A percentile compares a stretch with the other conserved stretches of the same genome.
phyloP scores from a whole-genome alignment of 192 early-diverging fungal species.

The Coemansia sp. region DNA sequence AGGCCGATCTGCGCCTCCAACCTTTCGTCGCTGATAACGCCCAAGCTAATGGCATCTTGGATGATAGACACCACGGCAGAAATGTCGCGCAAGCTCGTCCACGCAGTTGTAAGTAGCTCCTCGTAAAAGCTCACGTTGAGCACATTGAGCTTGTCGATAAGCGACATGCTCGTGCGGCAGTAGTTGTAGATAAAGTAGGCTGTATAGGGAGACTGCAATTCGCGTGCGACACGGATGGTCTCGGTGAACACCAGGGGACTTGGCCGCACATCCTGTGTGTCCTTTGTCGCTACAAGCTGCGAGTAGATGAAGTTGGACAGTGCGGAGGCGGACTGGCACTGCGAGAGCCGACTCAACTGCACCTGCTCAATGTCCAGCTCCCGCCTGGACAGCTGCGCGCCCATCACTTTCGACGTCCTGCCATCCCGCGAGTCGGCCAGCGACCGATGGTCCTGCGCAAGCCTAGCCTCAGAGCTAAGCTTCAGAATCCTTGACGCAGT shows the following conservation, averaged over 20 bases:
- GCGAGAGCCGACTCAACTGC: constrained; percentile 21
- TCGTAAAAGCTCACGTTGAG: constrained; percentile 26
- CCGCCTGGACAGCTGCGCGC: not conserved
- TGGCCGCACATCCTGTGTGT: constrained; percentile 3
- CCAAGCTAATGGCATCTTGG: constrained; percentile 27
- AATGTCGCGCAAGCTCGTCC: constrained; percentile 29
- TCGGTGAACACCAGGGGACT: constrained; percentile 35
- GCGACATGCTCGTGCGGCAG: constrained; percentile 22
- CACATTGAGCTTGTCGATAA: constrained; percentile 27
- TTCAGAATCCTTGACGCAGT: constrained; percentile 19
- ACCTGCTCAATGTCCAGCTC: constrained; percentile 24
- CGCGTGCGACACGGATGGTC: constrained; percentile 23
- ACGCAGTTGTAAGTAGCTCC: constrained; percentile 30
- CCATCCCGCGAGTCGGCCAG: not conserved
- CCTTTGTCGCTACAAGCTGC: constrained; percentile 12
- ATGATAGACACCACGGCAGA: constrained; percentile 22
- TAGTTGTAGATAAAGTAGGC: constrained; percentile 30
- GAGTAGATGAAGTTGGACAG: constrained; percentile 25
- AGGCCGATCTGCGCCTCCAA: constrained; percentile 27
- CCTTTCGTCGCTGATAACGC: constrained; percentile 7
- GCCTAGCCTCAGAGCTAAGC: constrained; percentile 1
- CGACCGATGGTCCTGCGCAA: not conserved
- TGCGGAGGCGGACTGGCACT: constrained; percentile 20
- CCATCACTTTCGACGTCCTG: not conserved
- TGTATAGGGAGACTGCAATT: constrained; percentile 22